Base-by-base conservation (phyloP, 768 basidiomycete species). In the Lentinula lateritia region DNA sequence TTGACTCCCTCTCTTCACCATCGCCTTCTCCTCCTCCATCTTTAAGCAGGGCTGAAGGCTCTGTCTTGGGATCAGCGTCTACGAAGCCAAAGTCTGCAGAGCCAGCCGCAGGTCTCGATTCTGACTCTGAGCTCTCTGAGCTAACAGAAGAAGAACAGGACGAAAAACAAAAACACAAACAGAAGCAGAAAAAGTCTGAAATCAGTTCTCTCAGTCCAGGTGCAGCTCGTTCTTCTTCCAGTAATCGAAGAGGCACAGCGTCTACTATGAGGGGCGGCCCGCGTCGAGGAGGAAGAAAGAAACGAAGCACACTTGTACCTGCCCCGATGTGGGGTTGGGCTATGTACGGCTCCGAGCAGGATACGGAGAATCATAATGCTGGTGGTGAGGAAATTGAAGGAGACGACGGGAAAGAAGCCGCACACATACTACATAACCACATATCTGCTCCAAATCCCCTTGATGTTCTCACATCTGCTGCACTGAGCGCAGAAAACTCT, bases 261-360 rank as follows among this genome's bases (percentile, higher is more conserved):
- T 28, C 18, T 42, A n/a, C 48, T 39, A 20, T 53, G 62, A 50
- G 60, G 45, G 36, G 57, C 50, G 50, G 50, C 53, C 53, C 60
- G 64, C 63, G 63, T 42, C 62, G 70, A 54, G 60, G 65, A 54
- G 75, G 74, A 13, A 73, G 79, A 64, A 80, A 76, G 71, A 83
- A 84, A 68, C 81, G 86, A 56, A 83, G 86, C 66, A 87, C 86
- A 60, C 78, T 91, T 62, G 86, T 90, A 0, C 89, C 91, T 34
- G 86, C 86, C 39, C 84, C 84, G 58, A 93, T 92, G 89, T 93
- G 91, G 92, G 90, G 83, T 28, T 93, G 92, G 91, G 90, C 86
- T 66, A 85, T 84, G 61, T 75, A 69, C 62, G 74, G 73, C 39
- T 73, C 67, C 36, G 72, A 74, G 59, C 82, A 84, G 66, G 81